Evolutionary conservation across 2,329 filamentous ascomycete genomes (phyloP), one percentile per base, ranked within the genome.

Genomic region (Microdochium nivale): DNA sequence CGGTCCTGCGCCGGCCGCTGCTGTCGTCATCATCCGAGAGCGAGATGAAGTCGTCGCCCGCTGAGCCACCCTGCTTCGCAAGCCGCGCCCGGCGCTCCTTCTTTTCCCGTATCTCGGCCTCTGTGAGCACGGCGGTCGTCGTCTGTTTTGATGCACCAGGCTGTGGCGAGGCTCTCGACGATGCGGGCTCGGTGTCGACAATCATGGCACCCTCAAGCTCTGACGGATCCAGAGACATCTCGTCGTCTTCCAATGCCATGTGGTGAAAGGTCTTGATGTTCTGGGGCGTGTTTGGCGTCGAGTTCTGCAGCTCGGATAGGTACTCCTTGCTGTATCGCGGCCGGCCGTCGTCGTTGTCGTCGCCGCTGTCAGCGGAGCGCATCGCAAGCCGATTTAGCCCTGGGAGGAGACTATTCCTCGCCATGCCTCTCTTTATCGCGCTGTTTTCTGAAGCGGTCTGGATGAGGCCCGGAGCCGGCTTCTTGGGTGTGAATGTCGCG

Each of bases 301-400:
- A 90, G 53, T 84, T 87, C 56, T 90, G 88, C 14, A 99, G 76
- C 65, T 96, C 89, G 32, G 88, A 84, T 21, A 99, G 76, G 58
- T 92, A 89, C 59, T 95, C 89, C 62, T 87, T 88, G 71, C 80
- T 95, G 66, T 99, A 97, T 53, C 74, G 86, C 0, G 90, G 90
- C 35, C 86, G 76, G 49, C 85, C 84, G 16, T 86, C 82, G 14
- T 88, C 83, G 11, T 69, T 70, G 14, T 83, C 78, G 1, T 79
- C 75, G 8, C 82, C 75, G 51, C 81, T 66, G 0, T 81, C 81
- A 0, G 88, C 67, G 2, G 74, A 71, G n/a, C 74, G 62, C 19
- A 52, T 53, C 67, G 55, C 75, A 60, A 49, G 74, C 0, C 55
- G 70, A 60, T 68, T 61, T 70, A 67, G 72, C 1, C 77, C 40